Conservation (phyloP, 202 grass and related monocot species). For the Saccharum hybrid region DNA sequence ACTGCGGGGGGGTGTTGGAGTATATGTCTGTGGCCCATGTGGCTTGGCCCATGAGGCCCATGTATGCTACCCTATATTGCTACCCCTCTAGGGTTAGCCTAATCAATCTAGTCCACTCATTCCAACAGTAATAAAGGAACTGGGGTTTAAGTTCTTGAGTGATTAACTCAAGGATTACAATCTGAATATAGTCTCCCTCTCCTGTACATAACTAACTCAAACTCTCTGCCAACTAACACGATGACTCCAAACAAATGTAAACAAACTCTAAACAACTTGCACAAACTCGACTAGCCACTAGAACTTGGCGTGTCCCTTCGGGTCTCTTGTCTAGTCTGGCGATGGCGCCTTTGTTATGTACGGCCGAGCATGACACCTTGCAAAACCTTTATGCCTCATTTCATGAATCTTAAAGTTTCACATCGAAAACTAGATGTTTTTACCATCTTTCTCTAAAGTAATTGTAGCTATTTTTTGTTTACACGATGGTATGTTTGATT, state of each 20-base stretch:
- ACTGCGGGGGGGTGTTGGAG: too few species aligned
- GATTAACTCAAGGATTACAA: too few species aligned
- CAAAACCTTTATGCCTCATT: slow-evolving; percentile 4
- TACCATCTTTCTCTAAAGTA: neutral
- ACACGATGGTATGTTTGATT: neutral
- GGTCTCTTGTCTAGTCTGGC: neutral
- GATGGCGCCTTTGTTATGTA: neutral
- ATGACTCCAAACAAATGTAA: neutral
- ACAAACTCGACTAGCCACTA: neutral
- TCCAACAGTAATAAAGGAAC: too few species aligned
- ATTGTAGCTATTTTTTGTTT: slow-evolving; percentile 23
- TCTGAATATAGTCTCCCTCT: too few species aligned
- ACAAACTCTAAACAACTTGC: neutral
- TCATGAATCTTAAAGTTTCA: neutral
- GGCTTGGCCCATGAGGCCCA: too few species aligned
- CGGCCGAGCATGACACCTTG: neutral
- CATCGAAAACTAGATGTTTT: neutral
- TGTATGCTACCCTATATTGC: too few species aligned
- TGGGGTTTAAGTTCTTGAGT: too few species aligned
- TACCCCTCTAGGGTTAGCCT: too few species aligned
- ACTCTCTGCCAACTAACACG: neutral
- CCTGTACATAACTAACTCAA: neutral
- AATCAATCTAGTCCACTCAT: too few species aligned
- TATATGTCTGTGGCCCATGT: too few species aligned
- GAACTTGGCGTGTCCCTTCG: neutral